Base-by-base conservation (phyloP, 2,329 filamentous ascomycete genomes). In the Akanthomyces lecanii region DNA sequence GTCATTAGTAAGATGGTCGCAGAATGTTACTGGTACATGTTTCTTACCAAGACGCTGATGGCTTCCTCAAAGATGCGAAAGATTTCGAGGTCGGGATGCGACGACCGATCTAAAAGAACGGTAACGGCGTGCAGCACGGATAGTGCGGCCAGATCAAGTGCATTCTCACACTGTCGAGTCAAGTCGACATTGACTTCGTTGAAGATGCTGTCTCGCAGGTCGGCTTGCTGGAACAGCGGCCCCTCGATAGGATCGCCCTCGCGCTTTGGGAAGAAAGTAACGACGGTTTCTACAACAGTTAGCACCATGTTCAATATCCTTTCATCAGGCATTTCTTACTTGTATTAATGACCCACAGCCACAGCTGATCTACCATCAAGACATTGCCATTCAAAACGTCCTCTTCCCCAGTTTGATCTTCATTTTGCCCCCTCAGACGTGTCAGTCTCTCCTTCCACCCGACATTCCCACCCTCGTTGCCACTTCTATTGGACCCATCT, bases 341-440 rank as follows among this genome's bases (percentile, higher is more conserved):
- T 18, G 75, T 80, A 61, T 84, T 78, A n/a, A 85, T 76, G 0
- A 78, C 79, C 82, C 82, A 85, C 0, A 88, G 70, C 86, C 86
- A 89, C 1, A 89, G 71, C 67, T 89, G 85, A 63, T 89, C 86
- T 0, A 89, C 83, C 84, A 89, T 88, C n/a, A 89, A 71, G 3
- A 85, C 78, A 45, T 87, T 87, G 0, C 85, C 83, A 30, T 84
- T 78, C 2, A 80, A 69, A 2, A 83, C 71, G 23, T 74, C 72
- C 0, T 73, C 67, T 5, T 75, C 73, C 0, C 65, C 63, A 0
- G 68, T 67, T 3, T 69, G 63, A 5, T 64, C 67, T 5, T 70
- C 66, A 1, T 52, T 62, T 4, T 47, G 40, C 14, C 67, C 65
- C 18, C 60, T 23, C 10, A 65, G 56, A 7, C 69, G 66, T 12